Evolutionary conservation across 2,329 filamentous ascomycete species (phyloP).

Genomic region (Zymoseptoria crescenta): DNA sequence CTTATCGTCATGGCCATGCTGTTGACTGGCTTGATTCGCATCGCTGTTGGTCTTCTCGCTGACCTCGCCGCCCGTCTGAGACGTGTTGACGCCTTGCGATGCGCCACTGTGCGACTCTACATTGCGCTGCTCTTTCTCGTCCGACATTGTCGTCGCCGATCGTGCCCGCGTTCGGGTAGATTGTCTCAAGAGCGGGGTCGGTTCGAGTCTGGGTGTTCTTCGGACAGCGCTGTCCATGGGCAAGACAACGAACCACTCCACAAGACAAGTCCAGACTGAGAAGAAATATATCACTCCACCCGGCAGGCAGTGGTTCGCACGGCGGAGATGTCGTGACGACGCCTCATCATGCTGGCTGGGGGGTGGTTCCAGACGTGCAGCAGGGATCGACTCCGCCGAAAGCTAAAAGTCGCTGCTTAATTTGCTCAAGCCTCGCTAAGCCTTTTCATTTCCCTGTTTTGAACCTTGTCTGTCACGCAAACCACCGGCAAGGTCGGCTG

Average conservation of each 20-base stretch:
- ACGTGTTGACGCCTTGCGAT: not conserved
- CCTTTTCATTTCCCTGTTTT: conserved; percentile 2
- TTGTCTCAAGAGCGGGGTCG: not conserved
- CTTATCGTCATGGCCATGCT: not conserved
- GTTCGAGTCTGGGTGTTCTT: not conserved
- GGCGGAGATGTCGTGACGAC: not conserved
- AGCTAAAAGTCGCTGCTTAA: not conserved
- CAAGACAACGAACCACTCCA: not conserved
- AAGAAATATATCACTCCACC: not conserved
- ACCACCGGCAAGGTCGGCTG: too few species aligned
- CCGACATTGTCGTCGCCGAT: not conserved
- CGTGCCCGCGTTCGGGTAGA: too few species aligned
- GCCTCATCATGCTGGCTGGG: not conserved
- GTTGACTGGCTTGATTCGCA: not conserved
- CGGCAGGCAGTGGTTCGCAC: not conserved
- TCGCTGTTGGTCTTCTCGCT: not conserved
- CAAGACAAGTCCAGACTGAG: not conserved
- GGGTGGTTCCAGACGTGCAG: not conserved
- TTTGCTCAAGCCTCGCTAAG: conserved; percentile 5
- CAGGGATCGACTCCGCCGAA: not conserved
- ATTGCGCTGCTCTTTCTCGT: not conserved
- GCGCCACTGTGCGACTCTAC: not conserved
- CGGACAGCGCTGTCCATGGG: not conserved
- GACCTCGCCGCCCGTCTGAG: not conserved
- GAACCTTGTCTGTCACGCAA: too few species aligned